These are phyloP conservation scores for Arthrobotrys megalospora DNA, from an alignment of 2,329 filamentous ascomycete species.

Conservation along the genomic window DNA sequence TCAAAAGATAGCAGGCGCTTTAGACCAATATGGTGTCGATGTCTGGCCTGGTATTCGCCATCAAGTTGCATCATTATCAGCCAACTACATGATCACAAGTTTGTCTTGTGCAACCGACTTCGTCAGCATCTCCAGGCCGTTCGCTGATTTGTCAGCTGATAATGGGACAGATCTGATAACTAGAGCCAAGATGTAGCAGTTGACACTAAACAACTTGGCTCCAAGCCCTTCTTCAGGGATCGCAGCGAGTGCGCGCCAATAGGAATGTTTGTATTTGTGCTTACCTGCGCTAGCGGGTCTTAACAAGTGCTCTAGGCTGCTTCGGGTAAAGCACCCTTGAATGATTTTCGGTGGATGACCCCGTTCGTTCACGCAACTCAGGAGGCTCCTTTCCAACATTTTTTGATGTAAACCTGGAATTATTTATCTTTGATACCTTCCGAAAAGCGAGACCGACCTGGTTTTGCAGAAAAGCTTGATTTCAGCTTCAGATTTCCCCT, in stretches of 20 bases:
- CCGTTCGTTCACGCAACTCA: constrained; percentile 42
- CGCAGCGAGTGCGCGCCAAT: constrained; percentile 48
- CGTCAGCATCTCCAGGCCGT: constrained; percentile 24
- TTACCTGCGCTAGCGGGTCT: constrained; percentile 50
- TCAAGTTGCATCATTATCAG: constrained; percentile 42
- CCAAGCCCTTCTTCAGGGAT: constrained; percentile 31
- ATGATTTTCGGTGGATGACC: constrained; percentile 19
- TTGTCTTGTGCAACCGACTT: constrained; percentile 46
- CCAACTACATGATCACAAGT: constrained; percentile 53
- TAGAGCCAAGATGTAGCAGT: constrained; percentile 30
- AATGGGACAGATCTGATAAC: constrained; percentile 47
- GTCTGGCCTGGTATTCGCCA: constrained; percentile 9
- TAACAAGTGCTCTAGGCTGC: constrained; percentile 34
- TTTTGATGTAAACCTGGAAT: constrained; percentile 42
- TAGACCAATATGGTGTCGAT: constrained; percentile 10
- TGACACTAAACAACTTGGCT: constrained; percentile 36
- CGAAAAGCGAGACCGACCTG: constrained; percentile 47
- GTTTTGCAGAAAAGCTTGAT: constrained; percentile 57
- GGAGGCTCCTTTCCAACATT: constrained; percentile 40
- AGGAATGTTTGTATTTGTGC: constrained; percentile 41
- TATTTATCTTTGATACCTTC: constrained; percentile 47
- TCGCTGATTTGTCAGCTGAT: constrained; percentile 47
- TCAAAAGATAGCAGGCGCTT: constrained; percentile 12
- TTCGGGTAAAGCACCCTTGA: constrained; percentile 53
- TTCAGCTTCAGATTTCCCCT: constrained; percentile 21